Evolutionary conservation across 306 rosid species (phyloP).

Genomic region (Cucurbita maxima): DNA sequence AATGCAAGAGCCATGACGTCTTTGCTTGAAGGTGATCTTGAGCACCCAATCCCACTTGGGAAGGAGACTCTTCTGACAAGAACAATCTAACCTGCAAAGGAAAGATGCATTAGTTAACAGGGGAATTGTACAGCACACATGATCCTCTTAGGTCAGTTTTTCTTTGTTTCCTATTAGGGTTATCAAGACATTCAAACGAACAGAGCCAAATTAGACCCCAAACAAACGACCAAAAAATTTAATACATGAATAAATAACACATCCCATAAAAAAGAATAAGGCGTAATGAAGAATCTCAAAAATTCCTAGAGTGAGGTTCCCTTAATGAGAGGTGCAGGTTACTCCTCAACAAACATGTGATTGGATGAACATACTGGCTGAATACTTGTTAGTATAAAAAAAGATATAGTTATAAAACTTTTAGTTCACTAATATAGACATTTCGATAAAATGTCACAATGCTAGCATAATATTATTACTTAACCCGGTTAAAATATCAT

Average conservation of each 20-base stretch:
- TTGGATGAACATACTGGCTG: not conserved
- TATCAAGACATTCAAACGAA: not conserved
- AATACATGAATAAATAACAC: not conserved
- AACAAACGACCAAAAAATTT: not conserved
- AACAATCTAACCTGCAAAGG: conserved; percentile 50
- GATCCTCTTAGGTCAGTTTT: not conserved
- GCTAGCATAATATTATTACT: not conserved
- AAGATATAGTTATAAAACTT: not conserved
- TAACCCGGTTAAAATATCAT: not conserved
- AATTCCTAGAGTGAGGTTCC: not conserved
- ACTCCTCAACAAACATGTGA: not conserved
- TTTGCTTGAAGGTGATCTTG: conserved; percentile 93
- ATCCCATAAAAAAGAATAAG: not conserved
- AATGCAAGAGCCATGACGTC: conserved; percentile 38
- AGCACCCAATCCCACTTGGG: conserved; percentile 60
- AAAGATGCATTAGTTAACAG: conserved; percentile 2
- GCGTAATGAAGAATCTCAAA: not conserved
- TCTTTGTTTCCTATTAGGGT: not conserved
- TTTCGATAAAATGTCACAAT: not conserved
- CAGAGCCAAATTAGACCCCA: not conserved
- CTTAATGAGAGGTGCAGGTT: not conserved
- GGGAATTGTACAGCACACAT: not conserved
- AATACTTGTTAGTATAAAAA: not conserved
- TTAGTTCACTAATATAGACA: not conserved
- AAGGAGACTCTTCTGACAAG: conserved; percentile 70